A percentile compares a stretch with the other conserved stretches of the same genome.
phyloP scores from a whole-genome alignment of 441 rosid genomes.

The Euphorbia corollata region DNA sequence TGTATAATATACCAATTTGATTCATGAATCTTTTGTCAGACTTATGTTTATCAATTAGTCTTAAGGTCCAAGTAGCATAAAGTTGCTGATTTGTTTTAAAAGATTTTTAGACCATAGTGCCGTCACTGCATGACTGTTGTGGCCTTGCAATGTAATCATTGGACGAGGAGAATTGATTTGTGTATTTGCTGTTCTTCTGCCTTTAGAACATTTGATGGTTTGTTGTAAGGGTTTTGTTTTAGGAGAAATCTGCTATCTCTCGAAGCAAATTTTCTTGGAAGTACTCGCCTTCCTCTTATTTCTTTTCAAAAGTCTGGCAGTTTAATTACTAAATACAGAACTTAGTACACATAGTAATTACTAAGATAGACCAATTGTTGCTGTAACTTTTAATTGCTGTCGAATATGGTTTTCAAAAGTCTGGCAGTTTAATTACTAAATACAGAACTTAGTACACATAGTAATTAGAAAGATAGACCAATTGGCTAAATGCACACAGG shows the following conservation, averaged over 20 bases:
- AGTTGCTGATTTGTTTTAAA: background rate
- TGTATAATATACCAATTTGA: background rate
- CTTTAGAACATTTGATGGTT: background rate
- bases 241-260: background rate
- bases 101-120: background rate
- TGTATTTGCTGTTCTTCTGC: background rate
- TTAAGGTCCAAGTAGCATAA: background rate
- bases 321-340: background rate
- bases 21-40: background rate
- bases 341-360: background rate
- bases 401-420: background rate
- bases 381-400: background rate
- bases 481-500: background rate
- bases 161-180: background rate
- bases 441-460: background rate
- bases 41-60: background rate
- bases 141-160: background rate
- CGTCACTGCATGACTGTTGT: background rate
- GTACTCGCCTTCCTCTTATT: background rate
- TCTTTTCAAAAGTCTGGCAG: background rate
- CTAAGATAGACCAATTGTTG: background rate
- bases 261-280: background rate
- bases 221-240: background rate
- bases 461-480: background rate
- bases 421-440: background rate